Percentiles rank a stretch among this genome's conserved stretches.
These are phyloP conservation scores for Aegilops bicornis DNA, from an alignment of 176 grass and related monocot species.

Conservation along the genomic window DNA sequence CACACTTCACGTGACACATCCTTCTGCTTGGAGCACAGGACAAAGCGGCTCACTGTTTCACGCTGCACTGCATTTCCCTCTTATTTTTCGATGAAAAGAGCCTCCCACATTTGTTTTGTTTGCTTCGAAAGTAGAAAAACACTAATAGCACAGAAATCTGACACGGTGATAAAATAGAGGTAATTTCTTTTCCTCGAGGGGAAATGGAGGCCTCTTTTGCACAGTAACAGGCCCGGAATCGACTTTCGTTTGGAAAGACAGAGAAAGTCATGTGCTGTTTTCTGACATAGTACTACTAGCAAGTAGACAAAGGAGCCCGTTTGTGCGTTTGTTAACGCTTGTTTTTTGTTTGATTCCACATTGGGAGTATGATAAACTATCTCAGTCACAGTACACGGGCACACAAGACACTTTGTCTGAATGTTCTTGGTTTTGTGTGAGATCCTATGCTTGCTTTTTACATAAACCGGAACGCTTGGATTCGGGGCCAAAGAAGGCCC, in stretches of 20 bases:
- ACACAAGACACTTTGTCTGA: slow-evolving; percentile 39
- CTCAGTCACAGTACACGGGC: neutral
- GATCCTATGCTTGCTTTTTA: neutral
- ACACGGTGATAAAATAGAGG: neutral
- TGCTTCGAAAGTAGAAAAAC: neutral
- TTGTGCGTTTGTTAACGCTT: neutral
- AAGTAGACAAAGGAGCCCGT: neutral
- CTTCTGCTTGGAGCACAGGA: neutral
- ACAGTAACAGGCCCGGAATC: neutral
- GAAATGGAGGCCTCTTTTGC: neutral
- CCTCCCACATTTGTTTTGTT: neutral
- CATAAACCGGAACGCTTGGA: neutral
- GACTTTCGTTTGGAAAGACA: neutral
- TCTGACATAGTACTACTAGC: neutral
- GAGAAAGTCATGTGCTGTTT: neutral
- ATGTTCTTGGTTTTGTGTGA: slow-evolving; percentile 37
- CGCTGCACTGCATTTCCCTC: neutral
- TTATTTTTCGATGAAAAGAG: neutral
- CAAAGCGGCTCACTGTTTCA: slow-evolving; percentile 22
- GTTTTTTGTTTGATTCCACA: slow-evolving; percentile 5
- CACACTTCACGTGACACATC: slow-evolving; percentile 22
- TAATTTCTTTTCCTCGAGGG: neutral
- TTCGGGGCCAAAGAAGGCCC: slow-evolving; percentile 11
- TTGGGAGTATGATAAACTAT: neutral
- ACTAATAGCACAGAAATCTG: neutral